Conservation (phyloP, 805 yeast genomes). For the Ogataea henricii region DNA sequence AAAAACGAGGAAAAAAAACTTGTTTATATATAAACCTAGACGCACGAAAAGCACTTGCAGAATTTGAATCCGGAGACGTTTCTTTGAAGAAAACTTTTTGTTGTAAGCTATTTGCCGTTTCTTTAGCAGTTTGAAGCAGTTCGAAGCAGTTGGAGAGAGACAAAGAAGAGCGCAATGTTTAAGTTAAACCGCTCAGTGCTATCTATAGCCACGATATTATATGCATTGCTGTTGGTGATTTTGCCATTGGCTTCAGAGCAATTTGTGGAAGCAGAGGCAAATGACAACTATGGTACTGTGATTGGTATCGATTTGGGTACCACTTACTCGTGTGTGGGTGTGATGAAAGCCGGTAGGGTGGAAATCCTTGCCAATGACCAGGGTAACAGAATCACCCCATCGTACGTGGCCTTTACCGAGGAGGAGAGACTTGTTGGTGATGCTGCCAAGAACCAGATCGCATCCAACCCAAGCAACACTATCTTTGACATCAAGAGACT, state of each 20-base stretch:
- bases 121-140: background rate
- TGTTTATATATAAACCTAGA: conserved; percentile 5
- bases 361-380: conserved; percentile 97
- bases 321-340: conserved; percentile 97
- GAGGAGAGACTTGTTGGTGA: conserved; percentile 95
- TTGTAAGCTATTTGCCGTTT: background rate
- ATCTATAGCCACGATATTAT: conserved; percentile 30
- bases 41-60: conserved; percentile 2
- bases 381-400: conserved; percentile 98
- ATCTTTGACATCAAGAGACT: conserved; percentile 95
- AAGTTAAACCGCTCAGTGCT: conserved; percentile 29
- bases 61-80: background rate
- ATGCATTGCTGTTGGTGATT: conserved; percentile 32
- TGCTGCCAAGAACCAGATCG: conserved; percentile 98
- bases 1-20: conserved; percentile 1
- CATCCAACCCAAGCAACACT: conserved; percentile 92
- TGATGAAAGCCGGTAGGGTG: conserved; percentile 55
- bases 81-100: background rate
- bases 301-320: conserved; percentile 97
- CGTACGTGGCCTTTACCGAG: conserved; percentile 95
- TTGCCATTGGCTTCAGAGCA: conserved; percentile 32
- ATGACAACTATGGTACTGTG: conserved; percentile 45
- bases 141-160: conserved; percentile 2
- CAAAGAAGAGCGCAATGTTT: conserved; percentile 20
- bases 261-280: conserved; percentile 29